Evolutionary conservation across 192 early-diverging fungal genomes (phyloP), one percentile per base, ranked within the genome.

Genomic region (Backusella tuberculispora): DNA sequence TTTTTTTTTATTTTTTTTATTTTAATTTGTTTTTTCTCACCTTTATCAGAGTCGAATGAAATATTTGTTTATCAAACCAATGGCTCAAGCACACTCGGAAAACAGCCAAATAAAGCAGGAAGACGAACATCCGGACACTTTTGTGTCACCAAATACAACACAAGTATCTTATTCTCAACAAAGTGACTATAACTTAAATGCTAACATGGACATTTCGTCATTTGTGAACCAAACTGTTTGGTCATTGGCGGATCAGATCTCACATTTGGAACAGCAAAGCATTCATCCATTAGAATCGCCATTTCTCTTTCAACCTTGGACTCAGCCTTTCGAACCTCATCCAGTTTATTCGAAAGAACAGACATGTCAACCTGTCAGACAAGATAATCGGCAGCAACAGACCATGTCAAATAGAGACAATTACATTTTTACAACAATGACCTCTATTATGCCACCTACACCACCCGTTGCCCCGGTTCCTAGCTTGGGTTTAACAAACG

Each of bases 31-130:
- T 24, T 60, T 21, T 26, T 13, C 10, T 26, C 21, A 56, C 29
- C 2, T 34, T 34, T 34, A 34, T 34, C 19, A 56, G 53, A 10
- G 3, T 21, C 19, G n/a, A 19, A 21, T 53, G 19, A 24, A 60
- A 60, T 60, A 60, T 60, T 60, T 60, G 53, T 60, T 60, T 60
- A 60, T 60, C 53, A 53, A 53, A 53, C 19, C 50, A 24, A 60
- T 60, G 53, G 53, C 26, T 12, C 53, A 60, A 60, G 26, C 53
- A 60, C 26, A 60, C 9, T 60, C 53, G 21, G 53, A 60, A 60
- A 60, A 26, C 10, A 8, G 21, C 26, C 53, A 60, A 60, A 60
- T 60, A 24, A 60, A 60, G 53, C 53, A 60, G 53, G 53, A 60
- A 60, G 21, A 60, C 3, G 53, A 60, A 26, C 53, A 12, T 19